Percentiles rank a stretch among this genome's conserved stretches.
These are phyloP conservation scores for Teunomyces panamensis DNA, from an alignment of 805 yeast genomes.

Conservation along the genomic window DNA sequence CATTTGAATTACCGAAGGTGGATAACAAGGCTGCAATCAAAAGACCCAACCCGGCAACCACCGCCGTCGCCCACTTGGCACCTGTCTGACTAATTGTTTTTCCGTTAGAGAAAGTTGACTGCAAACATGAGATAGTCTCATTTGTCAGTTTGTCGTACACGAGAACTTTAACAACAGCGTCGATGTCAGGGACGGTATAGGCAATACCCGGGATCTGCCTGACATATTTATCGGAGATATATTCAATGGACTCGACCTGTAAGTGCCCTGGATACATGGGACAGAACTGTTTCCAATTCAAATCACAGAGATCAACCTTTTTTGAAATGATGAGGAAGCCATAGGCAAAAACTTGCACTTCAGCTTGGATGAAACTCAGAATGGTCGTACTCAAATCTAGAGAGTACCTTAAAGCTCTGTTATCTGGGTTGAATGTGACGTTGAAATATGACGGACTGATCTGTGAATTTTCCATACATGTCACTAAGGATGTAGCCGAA, in stretches of 20 bases:
- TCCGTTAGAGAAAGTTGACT: slow-evolving; percentile 71
- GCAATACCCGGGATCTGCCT: slow-evolving; percentile 78
- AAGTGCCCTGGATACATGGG: slow-evolving; percentile 82
- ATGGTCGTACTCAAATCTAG: slow-evolving; percentile 69
- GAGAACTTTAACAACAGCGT: slow-evolving; percentile 65
- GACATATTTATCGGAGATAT: slow-evolving; percentile 49
- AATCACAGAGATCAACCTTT: slow-evolving; percentile 58
- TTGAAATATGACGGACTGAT: slow-evolving; percentile 71
- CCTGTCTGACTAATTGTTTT: slow-evolving; percentile 65
- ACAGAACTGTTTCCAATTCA: slow-evolving; percentile 84
- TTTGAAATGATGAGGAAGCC: slow-evolving; percentile 70
- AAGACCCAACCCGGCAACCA: slow-evolving; percentile 83
- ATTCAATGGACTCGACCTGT: slow-evolving; percentile 68
- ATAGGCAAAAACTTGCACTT: slow-evolving; percentile 75
- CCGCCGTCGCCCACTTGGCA: slow-evolving; percentile 90
- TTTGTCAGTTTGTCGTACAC: slow-evolving; percentile 38
- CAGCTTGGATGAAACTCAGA: slow-evolving; percentile 63
- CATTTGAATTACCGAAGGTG: slow-evolving; percentile 80
- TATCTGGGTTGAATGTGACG: slow-evolving; percentile 73
- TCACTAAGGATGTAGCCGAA: slow-evolving; percentile 73
- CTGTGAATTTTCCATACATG: slow-evolving; percentile 78
- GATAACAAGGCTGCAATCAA: slow-evolving; percentile 79
- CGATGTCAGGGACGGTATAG: slow-evolving; percentile 81
- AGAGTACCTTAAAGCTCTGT: slow-evolving; percentile 62
- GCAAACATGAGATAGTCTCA: slow-evolving; percentile 66